Evolutionary conservation across 306 rosid genomes (phyloP), one percentile per base, ranked within the genome.

Genomic region (Inga leiocalycina): DNA sequence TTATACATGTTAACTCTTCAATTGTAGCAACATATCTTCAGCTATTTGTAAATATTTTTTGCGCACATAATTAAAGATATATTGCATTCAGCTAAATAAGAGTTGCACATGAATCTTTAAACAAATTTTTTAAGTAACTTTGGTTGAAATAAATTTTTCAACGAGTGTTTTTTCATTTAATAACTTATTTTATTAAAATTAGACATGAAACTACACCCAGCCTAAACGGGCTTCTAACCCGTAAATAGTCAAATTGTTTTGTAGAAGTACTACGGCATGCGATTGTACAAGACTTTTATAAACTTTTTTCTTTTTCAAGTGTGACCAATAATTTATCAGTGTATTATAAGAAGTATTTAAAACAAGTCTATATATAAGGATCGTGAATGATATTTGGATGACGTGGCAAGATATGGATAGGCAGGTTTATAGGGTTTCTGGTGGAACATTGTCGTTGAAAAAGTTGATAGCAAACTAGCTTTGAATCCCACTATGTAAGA

Each of bases 391-490:
- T 73, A 65, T 64, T 75, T 48, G 49, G 77, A 45, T 80, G 71
- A 71, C 43, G 77, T 43, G 82, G 74, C 81, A 81, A 34, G 37
- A 30, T 13, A 64, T 64, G 37, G 41, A 64, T 27, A 27, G 19
- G 67, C 84, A 81, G 85, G 79, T 67, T 62, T 76, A 7, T 88
- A 85, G 89, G 72, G 83, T 76, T 79, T 84, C 79, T 66, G 87
- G 88, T 87, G 85, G 82, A 68, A 19, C 82, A 71, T 85, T 89
- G 78, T 75, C 71, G 64, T 24, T 57, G 41, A 77, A 71, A 88
- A 86, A 82, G 86, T 83, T 89, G 87, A 89, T 91, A 78, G 89
- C 74, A 85, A 84, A 82, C 71, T 80, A 12, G 79, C 88, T 74
- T 49, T 69, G 67, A 65, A 72, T 44, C 81, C 39, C 45, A 80